Percentiles rank a stretch among this genome's conserved stretches.
Evolutionary conservation across 176 grass and related monocot genomes (phyloP).

Genomic region (Tillandsia fasciculata): DNA sequence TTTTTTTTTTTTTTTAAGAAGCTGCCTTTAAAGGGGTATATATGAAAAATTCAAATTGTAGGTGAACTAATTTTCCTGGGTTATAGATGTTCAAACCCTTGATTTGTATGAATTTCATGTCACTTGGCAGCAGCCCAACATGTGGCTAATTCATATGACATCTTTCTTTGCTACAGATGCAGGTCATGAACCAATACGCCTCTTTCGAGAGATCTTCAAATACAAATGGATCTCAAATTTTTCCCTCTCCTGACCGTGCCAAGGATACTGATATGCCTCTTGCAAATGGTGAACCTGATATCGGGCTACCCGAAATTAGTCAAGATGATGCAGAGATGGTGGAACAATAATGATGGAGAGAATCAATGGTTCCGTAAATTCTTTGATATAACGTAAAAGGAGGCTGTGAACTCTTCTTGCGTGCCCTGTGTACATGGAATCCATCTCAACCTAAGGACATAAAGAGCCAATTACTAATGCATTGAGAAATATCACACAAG

Average conservation of each 20-base stretch:
- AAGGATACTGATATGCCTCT: conserved; percentile 27
- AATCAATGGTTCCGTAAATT: conserved; percentile 5
- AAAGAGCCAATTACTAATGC: not conserved
- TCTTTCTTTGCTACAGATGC: conserved; percentile 48
- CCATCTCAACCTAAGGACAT: not conserved
- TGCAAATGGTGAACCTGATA: conserved; percentile 25
- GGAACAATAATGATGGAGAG: conserved; percentile 16
- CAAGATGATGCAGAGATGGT: conserved; percentile 18
- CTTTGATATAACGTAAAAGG: not conserved
- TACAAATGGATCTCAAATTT: conserved; percentile 25
- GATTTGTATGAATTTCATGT: too few relatives aligned
- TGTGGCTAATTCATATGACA: not conserved
- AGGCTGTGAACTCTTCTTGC: not conserved
- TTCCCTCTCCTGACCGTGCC: conserved; percentile 16
- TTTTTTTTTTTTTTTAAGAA: too few relatives aligned
- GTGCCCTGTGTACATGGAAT: not conserved
- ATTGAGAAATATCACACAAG: not conserved
- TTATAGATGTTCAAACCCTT: too few relatives aligned
- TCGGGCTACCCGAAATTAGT: conserved; percentile 21
- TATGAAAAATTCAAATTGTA: too few relatives aligned
- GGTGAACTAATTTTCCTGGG: too few relatives aligned
- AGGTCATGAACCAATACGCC: conserved; percentile 52
- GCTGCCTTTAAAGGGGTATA: too few relatives aligned
- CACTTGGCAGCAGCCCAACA: too few relatives aligned
- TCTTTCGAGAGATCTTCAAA: conserved; percentile 9